Conservation (phyloP, 768 basidiomycete genomes). For the Pleurotus tuber-regium region DNA sequence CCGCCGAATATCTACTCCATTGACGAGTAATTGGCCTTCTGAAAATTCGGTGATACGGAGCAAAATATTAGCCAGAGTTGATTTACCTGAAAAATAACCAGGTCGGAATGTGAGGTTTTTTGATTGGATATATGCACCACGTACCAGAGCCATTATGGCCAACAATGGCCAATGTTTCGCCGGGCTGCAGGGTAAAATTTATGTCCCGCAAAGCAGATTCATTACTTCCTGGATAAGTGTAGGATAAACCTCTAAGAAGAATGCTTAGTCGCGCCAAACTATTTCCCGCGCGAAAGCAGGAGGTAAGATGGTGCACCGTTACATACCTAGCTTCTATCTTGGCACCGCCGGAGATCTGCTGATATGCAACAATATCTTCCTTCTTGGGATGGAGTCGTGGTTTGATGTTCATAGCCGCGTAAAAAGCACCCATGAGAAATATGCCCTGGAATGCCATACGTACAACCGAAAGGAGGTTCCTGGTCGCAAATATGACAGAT, state of each 20-base stretch:
- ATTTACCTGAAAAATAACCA: conserved; percentile 59
- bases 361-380: conserved; percentile 50
- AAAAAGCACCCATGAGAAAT: conserved; percentile 86
- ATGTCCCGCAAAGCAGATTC: conserved; percentile 69
- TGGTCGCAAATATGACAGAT: conserved; percentile 62
- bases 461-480: conserved; percentile 58
- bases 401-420: conserved; percentile 68
- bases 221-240: conserved; percentile 74
- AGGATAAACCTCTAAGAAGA: conserved; percentile 53
- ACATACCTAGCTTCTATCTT: conserved; percentile 67
- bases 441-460: conserved; percentile 82
- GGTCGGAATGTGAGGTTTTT: background rate
- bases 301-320: conserved; percentile 13
- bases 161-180: conserved; percentile 83
- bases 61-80: conserved; percentile 80
- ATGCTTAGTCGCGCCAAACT: conserved; percentile 25
- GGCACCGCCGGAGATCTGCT: conserved; percentile 52
- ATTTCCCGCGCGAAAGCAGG: conserved; percentile 8
- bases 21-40: conserved; percentile 64
- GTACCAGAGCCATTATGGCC: conserved; percentile 81
- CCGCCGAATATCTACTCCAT: conserved; percentile 64
- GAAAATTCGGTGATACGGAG: conserved; percentile 79
- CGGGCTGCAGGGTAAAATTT: conserved; percentile 66
- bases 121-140: conserved; percentile 14
- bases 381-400: conserved; percentile 64